Base-by-base conservation (phyloP, 2,329 filamentous ascomycete genomes). In the Aspergillus brasiliensis region DNA sequence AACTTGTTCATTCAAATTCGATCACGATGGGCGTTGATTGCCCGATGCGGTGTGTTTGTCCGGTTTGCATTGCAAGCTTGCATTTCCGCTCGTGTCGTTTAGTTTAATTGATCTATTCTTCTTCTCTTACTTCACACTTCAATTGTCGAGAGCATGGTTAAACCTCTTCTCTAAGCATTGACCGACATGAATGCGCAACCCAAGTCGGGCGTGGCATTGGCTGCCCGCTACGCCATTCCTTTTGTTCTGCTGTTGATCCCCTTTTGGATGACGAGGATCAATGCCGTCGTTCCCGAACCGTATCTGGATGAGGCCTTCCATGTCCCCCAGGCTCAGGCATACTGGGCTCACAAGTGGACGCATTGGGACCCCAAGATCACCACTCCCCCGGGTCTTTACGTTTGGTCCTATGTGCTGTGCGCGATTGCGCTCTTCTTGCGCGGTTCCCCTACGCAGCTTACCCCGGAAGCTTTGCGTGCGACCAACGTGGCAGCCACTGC, bases 341-440 rank as follows among this genome's bases (percentile, higher is more conserved):
- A 97, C 75, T 97, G 93, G 75, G 75, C 84, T 42, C 88, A 89
- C 10, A 84, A 84, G 56, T 96, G 89, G 79, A 73, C 76, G 11
- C 83, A 91, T 58, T 99, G 95, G 95, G 93, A 99, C 76, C 89
- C 94, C 61, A 99, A 98, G 75, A 95, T 99, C 72, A 99, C 95
- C 0, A 99, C 95, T 1, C 95, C 95, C 0, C 94, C 95, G 0
- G 95, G 93, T 34, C 80, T 99, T 80, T 92, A 82, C 70, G 81
- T 80, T 49, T 73, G 66, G 65, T 75, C 77, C 80, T 92, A 81
- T 73, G 81, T 75, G 27, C 57, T 69, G 21, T 71, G 72, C 57
- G 67, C 70, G 11, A 54, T 57, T 10, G 58, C 66, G 6, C 58
- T 69, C 42, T 51, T 66, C 28, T 61, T 72, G 53, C 68, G 66